Conservation (phyloP, 1,139 yeast species). For the Saccharomyces pastorianus region DNA sequence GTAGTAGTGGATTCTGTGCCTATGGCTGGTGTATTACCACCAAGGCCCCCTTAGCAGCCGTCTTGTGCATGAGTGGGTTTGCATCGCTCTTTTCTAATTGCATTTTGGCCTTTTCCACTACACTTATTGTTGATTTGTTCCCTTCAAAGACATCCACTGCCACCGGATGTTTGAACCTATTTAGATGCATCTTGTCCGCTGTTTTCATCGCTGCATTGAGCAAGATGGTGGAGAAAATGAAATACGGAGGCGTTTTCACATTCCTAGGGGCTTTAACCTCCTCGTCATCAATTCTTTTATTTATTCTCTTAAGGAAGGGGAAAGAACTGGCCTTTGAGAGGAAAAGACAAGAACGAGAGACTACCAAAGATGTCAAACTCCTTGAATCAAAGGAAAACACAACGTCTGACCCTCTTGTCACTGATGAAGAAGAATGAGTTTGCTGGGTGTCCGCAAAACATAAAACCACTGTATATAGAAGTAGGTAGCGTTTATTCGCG, state of each 20-base stretch:
- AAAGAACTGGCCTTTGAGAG: too few species aligned
- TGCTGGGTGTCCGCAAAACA: background rate
- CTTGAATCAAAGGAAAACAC: background rate
- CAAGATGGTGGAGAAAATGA: too few species aligned
- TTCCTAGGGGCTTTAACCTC: too few species aligned
- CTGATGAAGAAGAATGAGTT: background rate
- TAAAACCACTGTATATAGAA: background rate
- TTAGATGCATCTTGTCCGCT: too few species aligned
- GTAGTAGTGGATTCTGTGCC: slow-evolving; percentile 38
- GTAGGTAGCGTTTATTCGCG: background rate
- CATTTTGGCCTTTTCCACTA: too few species aligned
- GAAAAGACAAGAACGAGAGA: slow-evolving; percentile 14
- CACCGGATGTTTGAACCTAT: too few species aligned
- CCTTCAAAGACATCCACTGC: too few species aligned
- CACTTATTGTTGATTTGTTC: too few species aligned
- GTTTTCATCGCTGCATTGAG: too few species aligned
- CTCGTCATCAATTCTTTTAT: too few species aligned
- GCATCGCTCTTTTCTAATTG: slow-evolving; percentile 42
- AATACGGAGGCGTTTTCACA: too few species aligned
- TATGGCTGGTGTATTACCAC: slow-evolving; percentile 67
- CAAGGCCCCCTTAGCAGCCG: slow-evolving; percentile 43
- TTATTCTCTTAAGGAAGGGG: too few species aligned
- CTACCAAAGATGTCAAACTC: background rate
- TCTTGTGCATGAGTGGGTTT: slow-evolving; percentile 47
- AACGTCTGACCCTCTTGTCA: background rate